A percentile compares a stretch with the other conserved stretches of the same genome.
Evolutionary conservation across 2,329 filamentous ascomycete species (phyloP).

Genomic region (Lecanicillium sp.): DNA sequence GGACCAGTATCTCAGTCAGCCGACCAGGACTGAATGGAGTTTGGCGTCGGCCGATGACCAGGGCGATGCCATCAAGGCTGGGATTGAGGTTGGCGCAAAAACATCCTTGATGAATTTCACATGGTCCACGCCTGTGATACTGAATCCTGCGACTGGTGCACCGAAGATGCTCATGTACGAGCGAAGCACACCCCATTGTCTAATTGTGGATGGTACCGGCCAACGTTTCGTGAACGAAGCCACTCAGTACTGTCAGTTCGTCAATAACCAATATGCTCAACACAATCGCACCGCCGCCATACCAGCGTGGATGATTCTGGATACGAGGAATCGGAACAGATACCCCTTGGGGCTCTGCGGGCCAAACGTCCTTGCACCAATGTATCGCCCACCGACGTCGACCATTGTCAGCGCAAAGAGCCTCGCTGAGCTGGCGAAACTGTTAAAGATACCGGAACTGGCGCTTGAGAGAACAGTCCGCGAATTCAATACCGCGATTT

Average conservation of each 20-base stretch:
- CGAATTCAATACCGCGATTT: not conserved
- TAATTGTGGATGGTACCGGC: not conserved
- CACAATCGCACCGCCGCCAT: not conserved
- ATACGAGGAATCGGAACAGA: not conserved
- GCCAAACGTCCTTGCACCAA: not conserved
- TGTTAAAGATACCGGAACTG: not conserved
- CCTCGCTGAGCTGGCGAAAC: not conserved
- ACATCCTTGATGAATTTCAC: slow-evolving; percentile 19
- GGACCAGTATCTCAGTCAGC: slow-evolving; percentile 13
- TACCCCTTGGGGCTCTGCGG: not conserved
- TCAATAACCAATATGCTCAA: not conserved
- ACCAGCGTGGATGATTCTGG: not conserved
- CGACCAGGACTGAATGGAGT: slow-evolving; percentile 18
- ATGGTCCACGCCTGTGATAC: not conserved
- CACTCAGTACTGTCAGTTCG: not conserved
- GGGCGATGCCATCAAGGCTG: slow-evolving; percentile 14
- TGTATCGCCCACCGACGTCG: not conserved
- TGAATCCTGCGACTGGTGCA: not conserved
- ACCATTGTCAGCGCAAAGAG: not conserved
- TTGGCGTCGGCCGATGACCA: slow-evolving; percentile 16
- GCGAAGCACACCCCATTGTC: not conserved
- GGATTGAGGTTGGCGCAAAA: slow-evolving; percentile 19
- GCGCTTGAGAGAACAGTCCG: not conserved
- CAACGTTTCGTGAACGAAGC: not conserved
- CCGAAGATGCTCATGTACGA: not conserved